Evolutionary conservation across 2,329 filamentous ascomycete genomes (phyloP).

Genomic region (Hypoxylon sp.): DNA sequence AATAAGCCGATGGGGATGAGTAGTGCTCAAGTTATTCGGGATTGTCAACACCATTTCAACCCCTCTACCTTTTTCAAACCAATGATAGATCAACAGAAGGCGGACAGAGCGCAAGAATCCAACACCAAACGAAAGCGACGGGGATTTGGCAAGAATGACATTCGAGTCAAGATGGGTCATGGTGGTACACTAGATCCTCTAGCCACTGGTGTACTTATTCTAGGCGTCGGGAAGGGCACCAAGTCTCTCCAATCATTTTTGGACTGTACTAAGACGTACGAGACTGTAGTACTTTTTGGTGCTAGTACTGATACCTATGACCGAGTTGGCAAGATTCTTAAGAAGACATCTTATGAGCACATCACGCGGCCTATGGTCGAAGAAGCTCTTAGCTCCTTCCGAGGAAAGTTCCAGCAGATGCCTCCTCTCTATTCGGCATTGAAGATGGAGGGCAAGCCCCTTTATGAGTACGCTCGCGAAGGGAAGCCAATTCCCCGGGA

Average conservation of each 20-base stretch:
- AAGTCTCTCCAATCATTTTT: constrained; percentile 86
- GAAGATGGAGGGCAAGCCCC: constrained; percentile 91
- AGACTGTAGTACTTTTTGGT: constrained; percentile 90
- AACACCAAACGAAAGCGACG: constrained; percentile 73
- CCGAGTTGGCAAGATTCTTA: constrained; percentile 84
- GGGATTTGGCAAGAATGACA: constrained; percentile 68
- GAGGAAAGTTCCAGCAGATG: constrained; percentile 88
- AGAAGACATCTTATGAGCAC: constrained; percentile 81
- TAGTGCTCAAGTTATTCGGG: constrained; percentile 91
- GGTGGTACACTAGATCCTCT: constrained; percentile 95
- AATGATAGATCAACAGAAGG: constrained; percentile 76
- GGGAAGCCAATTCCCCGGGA: constrained; percentile 88
- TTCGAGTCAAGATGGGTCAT: constrained; percentile 93
- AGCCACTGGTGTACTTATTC: constrained; percentile 91
- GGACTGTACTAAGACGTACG: constrained; percentile 92
- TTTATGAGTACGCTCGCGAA: constrained; percentile 96
- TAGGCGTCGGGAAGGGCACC: constrained; percentile 89
- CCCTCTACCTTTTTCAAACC: constrained; percentile 84
- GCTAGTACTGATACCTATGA: constrained; percentile 96
- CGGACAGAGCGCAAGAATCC: constrained; percentile 69
- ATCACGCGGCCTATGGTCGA: constrained; percentile 85
- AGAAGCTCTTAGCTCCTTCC: constrained; percentile 80
- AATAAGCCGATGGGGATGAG: constrained; percentile 91
- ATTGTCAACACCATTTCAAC: constrained; percentile 88
- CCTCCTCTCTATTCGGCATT: constrained; percentile 94